Percentiles rank a stretch among this genome's conserved stretches.
Evolutionary conservation across 2,329 filamentous ascomycete species (phyloP).

Genomic region (Hypoxylon sp.): DNA sequence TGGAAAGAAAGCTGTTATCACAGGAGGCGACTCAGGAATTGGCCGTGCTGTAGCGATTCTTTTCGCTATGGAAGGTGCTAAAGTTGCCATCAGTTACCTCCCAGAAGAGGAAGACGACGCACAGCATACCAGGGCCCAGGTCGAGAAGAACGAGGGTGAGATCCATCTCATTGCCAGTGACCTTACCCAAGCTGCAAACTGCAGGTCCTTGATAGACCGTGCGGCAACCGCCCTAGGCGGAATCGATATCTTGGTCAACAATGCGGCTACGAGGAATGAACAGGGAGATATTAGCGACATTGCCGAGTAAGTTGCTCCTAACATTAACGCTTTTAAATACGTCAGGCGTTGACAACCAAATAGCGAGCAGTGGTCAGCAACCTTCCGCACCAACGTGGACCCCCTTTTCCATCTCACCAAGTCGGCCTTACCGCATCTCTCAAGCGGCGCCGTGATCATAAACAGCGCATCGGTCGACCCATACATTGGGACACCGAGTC

Average conservation of each 20-base stretch:
- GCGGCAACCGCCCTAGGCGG: neutral
- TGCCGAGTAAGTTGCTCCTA: constrained; percentile 64
- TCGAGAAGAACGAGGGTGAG: constrained; percentile 74
- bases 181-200: neutral
- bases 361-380: constrained; percentile 80
- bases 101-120: constrained; percentile 81
- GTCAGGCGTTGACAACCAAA: constrained; percentile 18
- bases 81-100: constrained; percentile 75
- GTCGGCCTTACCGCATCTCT: constrained; percentile 79
- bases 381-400: constrained; percentile 85
- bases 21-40: constrained; percentile 82
- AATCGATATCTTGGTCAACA: constrained; percentile 80
- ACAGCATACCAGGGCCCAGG: constrained; percentile 76
- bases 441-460: constrained; percentile 78
- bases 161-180: neutral
- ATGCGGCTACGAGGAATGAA: constrained; percentile 63
- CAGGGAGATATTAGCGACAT: constrained; percentile 78
- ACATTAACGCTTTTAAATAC: neutral
- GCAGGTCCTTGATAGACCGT: neutral
- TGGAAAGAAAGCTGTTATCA: constrained; percentile 80
- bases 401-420: constrained; percentile 82
- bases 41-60: constrained; percentile 79
- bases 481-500: constrained; percentile 80
- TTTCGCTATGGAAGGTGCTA: constrained; percentile 78
- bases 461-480: constrained; percentile 86